Evolutionary conservation across 441 rosid species (phyloP), one percentile per base, ranked within the genome.

Genomic region (Euphorbia celastroides): DNA sequence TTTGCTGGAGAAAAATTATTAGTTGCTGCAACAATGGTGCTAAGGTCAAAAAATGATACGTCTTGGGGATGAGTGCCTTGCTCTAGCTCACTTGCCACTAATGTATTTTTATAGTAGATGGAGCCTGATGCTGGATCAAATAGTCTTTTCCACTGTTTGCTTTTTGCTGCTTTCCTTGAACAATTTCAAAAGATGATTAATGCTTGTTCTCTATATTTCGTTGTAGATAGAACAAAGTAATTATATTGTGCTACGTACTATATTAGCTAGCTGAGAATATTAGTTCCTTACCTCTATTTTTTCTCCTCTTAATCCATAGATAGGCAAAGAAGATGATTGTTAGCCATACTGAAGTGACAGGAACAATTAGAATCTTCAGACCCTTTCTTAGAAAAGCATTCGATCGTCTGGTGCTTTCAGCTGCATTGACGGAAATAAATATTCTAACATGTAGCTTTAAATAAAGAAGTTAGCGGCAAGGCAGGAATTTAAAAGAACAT

Each of bases 1-100:
- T 67, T 75, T 12, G 42, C 32, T 3, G 70, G 10, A 34, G 73
- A 63, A 57, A 79, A 79, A 17, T 69, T 36, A 56, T 64, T 19
- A 22, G 82, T 73, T 11, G 82, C 79, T 28, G 68, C 60, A 19
- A 22, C 16, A 5, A 79, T 14, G 34, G 71, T 68, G 23, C 20
- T 48, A 17, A 67, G 14, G 17, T 70, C 51, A 22, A 72, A 70
- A 50, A 70, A 56, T 1, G 48, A 34, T 26, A 73, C 25, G 8
- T 70, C 73, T 46, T 27, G 19, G 60, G 54, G 57, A 57, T 42
- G 48, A 50, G 32, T 68, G n/a, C 42, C 31, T 51, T 65, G 36
- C 42, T 27, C 16, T 23, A 57, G 23, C 34, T 41, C 62, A 42
- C 31, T 28, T 26, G 61, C 22, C 13, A 32, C 56, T 20, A 34